phyloP scores from a whole-genome alignment of 2,329 filamentous ascomycete species.

The Colletotrichum siamense region DNA sequence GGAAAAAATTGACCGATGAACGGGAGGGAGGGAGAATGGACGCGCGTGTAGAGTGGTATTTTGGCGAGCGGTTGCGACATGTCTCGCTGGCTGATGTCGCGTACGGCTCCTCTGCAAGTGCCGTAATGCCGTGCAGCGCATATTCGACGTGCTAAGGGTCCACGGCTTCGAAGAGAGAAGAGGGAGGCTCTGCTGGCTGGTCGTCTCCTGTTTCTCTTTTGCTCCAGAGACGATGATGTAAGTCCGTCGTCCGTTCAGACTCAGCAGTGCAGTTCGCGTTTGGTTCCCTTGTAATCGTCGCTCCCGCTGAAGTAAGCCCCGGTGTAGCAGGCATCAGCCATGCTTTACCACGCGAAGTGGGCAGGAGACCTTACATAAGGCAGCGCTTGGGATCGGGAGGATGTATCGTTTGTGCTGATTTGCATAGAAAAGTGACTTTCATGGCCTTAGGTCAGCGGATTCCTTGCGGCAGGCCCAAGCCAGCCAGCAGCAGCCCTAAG shows the following conservation, averaged over 20 bases:
- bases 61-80: not conserved
- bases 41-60: not conserved
- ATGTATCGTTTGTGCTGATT: not conserved
- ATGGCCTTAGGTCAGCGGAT: not conserved
- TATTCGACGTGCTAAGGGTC: not conserved
- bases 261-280: not conserved
- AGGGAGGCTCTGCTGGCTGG: not conserved
- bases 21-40: not conserved
- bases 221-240: not conserved
- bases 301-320: slow-evolving; percentile 6
- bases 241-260: not conserved
- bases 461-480: not conserved
- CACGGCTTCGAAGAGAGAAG: not conserved
- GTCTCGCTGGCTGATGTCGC: not conserved
- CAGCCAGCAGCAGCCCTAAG: slow-evolving; percentile 10
- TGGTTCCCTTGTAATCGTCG: not conserved
- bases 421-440: not conserved
- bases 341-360: not conserved
- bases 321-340: not conserved
- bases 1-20: not conserved
- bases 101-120: not conserved
- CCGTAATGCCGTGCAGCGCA: not conserved
- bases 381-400: not conserved
- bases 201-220: not conserved
- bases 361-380: not conserved